phyloP scores from a whole-genome alignment of 768 basidiomycete species.

The Collybia mongolica region DNA sequence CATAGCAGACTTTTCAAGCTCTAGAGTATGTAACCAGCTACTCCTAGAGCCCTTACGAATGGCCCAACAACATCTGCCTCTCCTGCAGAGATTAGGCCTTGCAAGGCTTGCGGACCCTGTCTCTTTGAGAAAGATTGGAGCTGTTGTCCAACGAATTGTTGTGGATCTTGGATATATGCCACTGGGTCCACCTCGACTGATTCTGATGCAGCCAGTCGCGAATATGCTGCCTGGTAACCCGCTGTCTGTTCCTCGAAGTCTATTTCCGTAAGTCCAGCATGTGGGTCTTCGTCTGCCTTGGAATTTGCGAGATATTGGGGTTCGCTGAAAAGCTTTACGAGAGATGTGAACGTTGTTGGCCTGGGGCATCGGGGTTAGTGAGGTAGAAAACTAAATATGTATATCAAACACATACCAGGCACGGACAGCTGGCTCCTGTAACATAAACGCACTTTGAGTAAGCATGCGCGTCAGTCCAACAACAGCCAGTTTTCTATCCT shows the following conservation, averaged over 20 bases:
- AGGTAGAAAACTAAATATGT: not conserved
- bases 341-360: slow-evolving; percentile 65
- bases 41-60: slow-evolving; percentile 23
- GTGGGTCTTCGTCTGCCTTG: slow-evolving; percentile 43
- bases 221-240: slow-evolving; percentile 94
- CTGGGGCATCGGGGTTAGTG: slow-evolving; percentile 32
- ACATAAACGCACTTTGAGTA: slow-evolving; percentile 70
- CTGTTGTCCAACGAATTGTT: slow-evolving; percentile 49
- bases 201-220: slow-evolving; percentile 83
- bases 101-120: slow-evolving; percentile 31
- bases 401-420: slow-evolving; percentile 52
- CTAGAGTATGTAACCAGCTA: slow-evolving; percentile 23
- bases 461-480: slow-evolving; percentile 81
- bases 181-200: slow-evolving; percentile 56
- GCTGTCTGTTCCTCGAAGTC: slow-evolving; percentile 90
- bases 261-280: slow-evolving; percentile 66
- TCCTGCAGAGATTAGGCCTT: slow-evolving; percentile 33
- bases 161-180: slow-evolving; percentile 55
- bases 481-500: slow-evolving; percentile 82
- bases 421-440: slow-evolving; percentile 58
- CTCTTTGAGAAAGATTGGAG: slow-evolving; percentile 34
- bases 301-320: slow-evolving; percentile 62
- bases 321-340: slow-evolving; percentile 76
- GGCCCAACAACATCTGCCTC: slow-evolving; percentile 23
- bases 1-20: no score